Evolutionary conservation across 345 rosid species (phyloP).

Genomic region (Hypericum androsaemum): DNA sequence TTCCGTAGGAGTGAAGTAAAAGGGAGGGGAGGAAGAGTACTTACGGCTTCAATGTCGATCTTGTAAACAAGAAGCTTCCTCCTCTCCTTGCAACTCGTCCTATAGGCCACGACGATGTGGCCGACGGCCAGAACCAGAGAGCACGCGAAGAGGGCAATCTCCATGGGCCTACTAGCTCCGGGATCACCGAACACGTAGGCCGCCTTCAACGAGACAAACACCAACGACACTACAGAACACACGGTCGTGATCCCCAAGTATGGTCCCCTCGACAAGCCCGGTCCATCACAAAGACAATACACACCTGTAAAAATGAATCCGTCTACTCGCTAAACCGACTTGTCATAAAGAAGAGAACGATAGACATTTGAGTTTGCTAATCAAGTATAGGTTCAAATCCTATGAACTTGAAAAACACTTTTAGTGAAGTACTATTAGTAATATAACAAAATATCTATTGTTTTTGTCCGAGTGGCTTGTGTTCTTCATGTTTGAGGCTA

Average conservation of each 20-base stretch:
- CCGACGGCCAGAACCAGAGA: slow-evolving; percentile 60
- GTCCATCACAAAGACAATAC: slow-evolving; percentile 83
- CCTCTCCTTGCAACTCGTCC: slow-evolving; percentile 86
- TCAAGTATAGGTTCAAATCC: too few species aligned
- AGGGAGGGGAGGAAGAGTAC: slow-evolving; percentile 18
- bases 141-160: slow-evolving; percentile 56
- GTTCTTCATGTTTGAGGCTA: too few species aligned
- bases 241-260: slow-evolving; percentile 60
- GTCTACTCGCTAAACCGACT: too few species aligned
- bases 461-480: too few species aligned
- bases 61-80: slow-evolving; percentile 84
- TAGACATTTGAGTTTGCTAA: too few species aligned
- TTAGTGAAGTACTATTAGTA: too few species aligned
- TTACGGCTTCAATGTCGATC: slow-evolving; percentile 96
- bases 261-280: slow-evolving; percentile 63
- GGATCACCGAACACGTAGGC: slow-evolving; percentile 47
- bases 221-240: slow-evolving; percentile 60
- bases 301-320: slow-evolving; percentile 72
- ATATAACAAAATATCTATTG: too few species aligned
- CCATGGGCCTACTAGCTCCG: slow-evolving; percentile 36
- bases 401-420: too few species aligned
- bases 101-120: slow-evolving; percentile 62
- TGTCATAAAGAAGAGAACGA: too few species aligned
- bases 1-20: neutral
- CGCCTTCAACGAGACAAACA: slow-evolving; percentile 68